Percentiles rank a stretch among this genome's conserved stretches.
Conservation (phyloP, 208 protist species). For the Trypanosomatidae sp. region DNA sequence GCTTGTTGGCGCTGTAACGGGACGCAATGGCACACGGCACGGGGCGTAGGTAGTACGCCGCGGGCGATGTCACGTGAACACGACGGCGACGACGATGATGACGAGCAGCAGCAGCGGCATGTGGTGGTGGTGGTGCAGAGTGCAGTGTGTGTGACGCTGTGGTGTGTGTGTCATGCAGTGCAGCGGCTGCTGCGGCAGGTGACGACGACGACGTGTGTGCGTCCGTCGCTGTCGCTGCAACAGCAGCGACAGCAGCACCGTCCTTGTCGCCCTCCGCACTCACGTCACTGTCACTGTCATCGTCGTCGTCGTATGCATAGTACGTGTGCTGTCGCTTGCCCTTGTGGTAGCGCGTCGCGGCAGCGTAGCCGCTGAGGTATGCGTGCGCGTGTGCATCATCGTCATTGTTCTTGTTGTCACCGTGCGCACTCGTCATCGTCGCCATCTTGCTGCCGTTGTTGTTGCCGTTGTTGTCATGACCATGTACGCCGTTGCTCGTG, state of each 20-base stretch:
- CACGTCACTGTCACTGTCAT: constrained; percentile 1
- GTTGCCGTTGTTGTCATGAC: too few species aligned
- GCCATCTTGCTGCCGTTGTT: too few species aligned
- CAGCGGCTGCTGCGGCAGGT: neutral
- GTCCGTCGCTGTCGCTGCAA: neutral
- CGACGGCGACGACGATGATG: too few species aligned
- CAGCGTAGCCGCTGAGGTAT: constrained; percentile 31
- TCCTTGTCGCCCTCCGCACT: constrained; percentile 1
- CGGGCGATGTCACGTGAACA: constrained; percentile 40
- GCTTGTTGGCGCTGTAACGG: constrained; percentile 26
- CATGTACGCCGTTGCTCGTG: too few species aligned
- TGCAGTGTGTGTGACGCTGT: neutral
- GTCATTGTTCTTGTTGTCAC: too few species aligned
- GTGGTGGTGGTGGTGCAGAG: neutral
- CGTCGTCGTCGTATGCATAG: constrained; percentile 4
- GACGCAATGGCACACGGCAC: constrained; percentile 64
- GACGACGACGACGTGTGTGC: neutral
- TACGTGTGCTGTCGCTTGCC: constrained; percentile 28
- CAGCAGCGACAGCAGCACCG: neutral
- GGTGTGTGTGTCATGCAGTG: neutral
- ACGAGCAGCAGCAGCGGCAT: too few species aligned
- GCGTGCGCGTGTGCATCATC: too few species aligned
- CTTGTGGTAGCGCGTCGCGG: constrained; percentile 34
- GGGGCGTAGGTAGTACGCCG: constrained; percentile 47
- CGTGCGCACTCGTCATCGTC: too few species aligned